phyloP scores from a whole-genome alignment of 1,139 yeast genomes.

The Nakaseomyces glabratus region DNA sequence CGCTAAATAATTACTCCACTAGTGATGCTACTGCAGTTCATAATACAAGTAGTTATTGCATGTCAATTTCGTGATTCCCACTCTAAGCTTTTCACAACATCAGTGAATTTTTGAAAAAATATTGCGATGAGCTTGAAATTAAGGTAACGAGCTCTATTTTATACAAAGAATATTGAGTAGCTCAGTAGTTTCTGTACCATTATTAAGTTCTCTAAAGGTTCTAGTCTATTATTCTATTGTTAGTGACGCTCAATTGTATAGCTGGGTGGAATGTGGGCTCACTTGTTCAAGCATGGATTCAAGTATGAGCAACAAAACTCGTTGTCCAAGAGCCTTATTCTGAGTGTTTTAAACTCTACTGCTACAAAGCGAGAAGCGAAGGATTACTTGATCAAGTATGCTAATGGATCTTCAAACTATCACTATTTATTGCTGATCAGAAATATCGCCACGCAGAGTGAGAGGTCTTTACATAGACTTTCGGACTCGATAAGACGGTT shows the following conservation, averaged over 20 bases:
- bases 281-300: conserved; percentile 9
- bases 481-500: conserved; percentile 21
- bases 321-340: conserved; percentile 41
- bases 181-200: no score
- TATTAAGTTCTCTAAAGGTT: no score
- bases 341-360: conserved; percentile 61
- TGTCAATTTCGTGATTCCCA: no score
- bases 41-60: no score
- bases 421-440: conserved; percentile 26
- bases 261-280: conserved; percentile 9
- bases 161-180: no score
- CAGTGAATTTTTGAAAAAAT: no score
- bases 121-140: no score
- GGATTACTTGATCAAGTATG: conserved; percentile 53
- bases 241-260: background rate
- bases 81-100: no score
- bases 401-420: conserved; percentile 14
- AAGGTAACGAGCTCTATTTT: no score
- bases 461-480: conserved; percentile 13
- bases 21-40: no score
- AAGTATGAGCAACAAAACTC: conserved; percentile 24
- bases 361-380: conserved; percentile 71
- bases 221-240: no score
- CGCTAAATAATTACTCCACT: no score
- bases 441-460: conserved; percentile 13